A percentile compares a stretch with the other conserved stretches of the same genome.
Evolutionary conservation across 805 yeast genomes (phyloP).

Genomic region (Suhomyces sp.): DNA sequence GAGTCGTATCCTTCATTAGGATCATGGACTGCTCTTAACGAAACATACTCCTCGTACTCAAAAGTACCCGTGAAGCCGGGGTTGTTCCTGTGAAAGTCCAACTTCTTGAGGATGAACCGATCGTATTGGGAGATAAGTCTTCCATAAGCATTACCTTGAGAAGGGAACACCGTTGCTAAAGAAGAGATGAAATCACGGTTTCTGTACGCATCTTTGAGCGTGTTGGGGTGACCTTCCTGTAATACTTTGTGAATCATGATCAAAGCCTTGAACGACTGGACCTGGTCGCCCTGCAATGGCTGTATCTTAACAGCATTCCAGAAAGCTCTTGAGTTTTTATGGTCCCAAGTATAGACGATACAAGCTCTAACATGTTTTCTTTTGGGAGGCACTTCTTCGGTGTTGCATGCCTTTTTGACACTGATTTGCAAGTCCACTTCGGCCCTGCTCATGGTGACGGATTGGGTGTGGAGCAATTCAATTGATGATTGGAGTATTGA

Average conservation of each 20-base stretch:
- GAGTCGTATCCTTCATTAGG: conserved; percentile 96
- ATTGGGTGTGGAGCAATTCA: too few relatives aligned
- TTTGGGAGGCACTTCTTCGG: conserved; percentile 90
- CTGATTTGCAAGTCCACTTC: conserved; percentile 49
- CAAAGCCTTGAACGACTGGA: conserved; percentile 82
- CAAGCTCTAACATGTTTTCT: conserved; percentile 95
- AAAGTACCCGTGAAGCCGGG: conserved; percentile 92
- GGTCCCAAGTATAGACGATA: conserved; percentile 96
- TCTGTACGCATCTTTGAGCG: conserved; percentile 74
- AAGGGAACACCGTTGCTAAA: conserved; percentile 55
- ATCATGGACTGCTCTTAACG: conserved; percentile 82
- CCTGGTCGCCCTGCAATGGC: conserved; percentile 79
- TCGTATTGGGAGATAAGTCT: conserved; percentile 77
- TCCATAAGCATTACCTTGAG: conserved; percentile 55
- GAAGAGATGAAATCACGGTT: conserved; percentile 78
- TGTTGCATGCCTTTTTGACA: conserved; percentile 79
- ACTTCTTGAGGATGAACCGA: conserved; percentile 63
- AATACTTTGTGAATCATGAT: conserved; percentile 85
- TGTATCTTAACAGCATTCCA: conserved; percentile 80
- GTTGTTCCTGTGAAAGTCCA: conserved; percentile 80
- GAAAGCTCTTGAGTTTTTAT: conserved; percentile 75
- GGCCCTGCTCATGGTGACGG: conserved; percentile 40
- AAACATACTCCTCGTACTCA: conserved; percentile 92
- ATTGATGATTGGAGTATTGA: too few relatives aligned
- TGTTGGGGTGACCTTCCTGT: conserved; percentile 96